These are phyloP conservation scores for Cryphonectria parasitica DNA, from an alignment of 2,329 filamentous ascomycete species.

Conservation along the genomic window DNA sequence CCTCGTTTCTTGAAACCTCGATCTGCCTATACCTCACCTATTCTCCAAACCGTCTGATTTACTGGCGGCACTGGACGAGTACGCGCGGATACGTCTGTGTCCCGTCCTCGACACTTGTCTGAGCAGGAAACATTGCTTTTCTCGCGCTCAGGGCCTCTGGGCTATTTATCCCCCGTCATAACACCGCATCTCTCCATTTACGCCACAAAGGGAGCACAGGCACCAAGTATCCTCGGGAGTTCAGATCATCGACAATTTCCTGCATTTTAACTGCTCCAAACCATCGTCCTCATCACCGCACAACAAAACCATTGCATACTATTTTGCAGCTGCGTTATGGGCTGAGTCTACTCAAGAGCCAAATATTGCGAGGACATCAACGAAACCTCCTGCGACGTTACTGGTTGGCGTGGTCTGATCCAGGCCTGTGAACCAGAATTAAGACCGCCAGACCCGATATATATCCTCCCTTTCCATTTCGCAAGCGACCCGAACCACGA, in stretches of 20 bases:
- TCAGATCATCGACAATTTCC: background rate
- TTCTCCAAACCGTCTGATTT: background rate
- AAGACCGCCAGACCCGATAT: background rate
- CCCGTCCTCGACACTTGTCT: background rate
- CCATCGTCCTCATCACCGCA: background rate
- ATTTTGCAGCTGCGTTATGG: background rate
- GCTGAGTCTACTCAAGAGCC: background rate
- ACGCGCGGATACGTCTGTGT: background rate
- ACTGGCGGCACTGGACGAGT: background rate
- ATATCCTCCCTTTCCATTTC: background rate
- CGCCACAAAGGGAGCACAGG: slow-evolving; percentile 3
- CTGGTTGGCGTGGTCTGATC: background rate
- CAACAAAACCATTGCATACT: background rate
- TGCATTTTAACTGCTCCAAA: background rate
- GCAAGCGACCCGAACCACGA: background rate
- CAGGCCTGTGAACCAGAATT: background rate
- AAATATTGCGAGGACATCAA: background rate
- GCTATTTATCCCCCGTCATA: background rate
- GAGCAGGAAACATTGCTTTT: background rate
- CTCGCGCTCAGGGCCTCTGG: background rate
- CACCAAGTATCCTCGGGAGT: background rate
- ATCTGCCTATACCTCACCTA: background rate
- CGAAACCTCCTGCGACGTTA: background rate
- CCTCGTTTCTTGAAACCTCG: background rate
- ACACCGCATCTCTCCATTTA: background rate